These are phyloP conservation scores for Boletus barrowsii DNA, from an alignment of 768 basidiomycete genomes.

Conservation along the genomic window DNA sequence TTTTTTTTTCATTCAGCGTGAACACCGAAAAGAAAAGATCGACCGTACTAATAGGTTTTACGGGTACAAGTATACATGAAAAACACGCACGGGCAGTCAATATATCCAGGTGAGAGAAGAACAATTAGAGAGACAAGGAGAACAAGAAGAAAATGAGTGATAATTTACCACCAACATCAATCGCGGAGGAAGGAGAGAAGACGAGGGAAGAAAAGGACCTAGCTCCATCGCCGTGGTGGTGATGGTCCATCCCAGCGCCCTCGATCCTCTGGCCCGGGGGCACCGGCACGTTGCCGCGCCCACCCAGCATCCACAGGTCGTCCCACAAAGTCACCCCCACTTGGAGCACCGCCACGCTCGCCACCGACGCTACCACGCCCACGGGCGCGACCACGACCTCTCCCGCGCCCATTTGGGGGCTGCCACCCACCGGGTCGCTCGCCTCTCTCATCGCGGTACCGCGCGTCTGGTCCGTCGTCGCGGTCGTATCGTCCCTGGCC, in stretches of 20 bases:
- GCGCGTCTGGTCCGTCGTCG: slow-evolving; percentile 23
- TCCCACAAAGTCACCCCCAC: slow-evolving; percentile 29
- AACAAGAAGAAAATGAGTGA: slow-evolving; percentile 17
- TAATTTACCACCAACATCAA: slow-evolving; percentile 24
- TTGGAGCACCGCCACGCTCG: background rate
- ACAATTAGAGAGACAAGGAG: background rate
- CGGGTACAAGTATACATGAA: slow-evolving; percentile 16
- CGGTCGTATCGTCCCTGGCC: slow-evolving; percentile 29
- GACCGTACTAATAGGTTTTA: slow-evolving; percentile 4
- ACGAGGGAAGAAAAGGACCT: background rate
- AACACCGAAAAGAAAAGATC: background rate
- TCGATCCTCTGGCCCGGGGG: slow-evolving; percentile 21
- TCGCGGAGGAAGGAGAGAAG: background rate
- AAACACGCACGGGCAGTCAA: background rate
- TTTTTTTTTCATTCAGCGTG: slow-evolving; percentile 1
- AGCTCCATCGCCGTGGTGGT: slow-evolving; percentile 28
- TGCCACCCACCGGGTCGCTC: slow-evolving; percentile 33
- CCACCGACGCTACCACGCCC: slow-evolving; percentile 15
- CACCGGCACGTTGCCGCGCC: slow-evolving; percentile 29
- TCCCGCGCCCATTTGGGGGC: slow-evolving; percentile 29
- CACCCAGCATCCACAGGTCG: slow-evolving; percentile 45
- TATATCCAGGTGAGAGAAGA: slow-evolving; percentile 7
- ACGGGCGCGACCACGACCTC: slow-evolving; percentile 31
- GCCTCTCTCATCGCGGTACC: slow-evolving; percentile 31
- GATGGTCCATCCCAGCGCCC: slow-evolving; percentile 28